Evolutionary conservation across 2,329 filamentous ascomycete species (phyloP), one percentile per base, ranked within the genome.

Genomic region (Cercospora sp.): DNA sequence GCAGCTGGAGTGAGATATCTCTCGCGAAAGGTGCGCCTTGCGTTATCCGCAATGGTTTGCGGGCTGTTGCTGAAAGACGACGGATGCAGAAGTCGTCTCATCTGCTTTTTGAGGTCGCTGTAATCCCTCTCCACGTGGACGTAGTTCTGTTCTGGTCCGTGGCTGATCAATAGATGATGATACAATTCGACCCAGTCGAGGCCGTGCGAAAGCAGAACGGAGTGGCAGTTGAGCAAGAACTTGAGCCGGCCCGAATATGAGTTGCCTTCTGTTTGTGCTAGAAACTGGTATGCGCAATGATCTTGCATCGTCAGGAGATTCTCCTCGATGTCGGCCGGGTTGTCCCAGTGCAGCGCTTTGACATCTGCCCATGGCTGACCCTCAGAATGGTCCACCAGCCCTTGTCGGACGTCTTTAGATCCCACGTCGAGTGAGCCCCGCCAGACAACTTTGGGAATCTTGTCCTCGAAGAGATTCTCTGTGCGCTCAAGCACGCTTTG

Each of bases 311-410:
- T 70, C 10, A 75, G 66, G 24, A 74, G 67, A 5, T 68, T 63
- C 18, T 69, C 68, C 21, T 76, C 73, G 37, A 74, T 73, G 34
- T 71, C 69, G 10, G 67, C 68, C 37, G 61, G 64, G 32, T 70
- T 68, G 37, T 63, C 49, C 72, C 73, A 74, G 63, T 75, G 69
- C 37, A 77, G 65, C n/a, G 66, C 74, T 30, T 74, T 69, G 0
- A 81, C 79, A 66, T 81, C 79, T 2, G 76, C 75, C 80, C 80
- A 81, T 0, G 70, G 30, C 62, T 79, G 77, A 3, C 71, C 77
- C 5, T 74, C 63, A 2, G 76, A 74, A 6, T 70, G 68, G 26
- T 75, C 68, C 1, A 81, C 51, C 3, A 81, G 70, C 7, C 74
- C 72, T 12, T 78, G 65, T 4, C 77, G 73, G 2, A 78, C 72